These are phyloP conservation scores for Trypanosoma mega DNA, from an alignment of 208 protist species.

Conservation along the genomic window DNA sequence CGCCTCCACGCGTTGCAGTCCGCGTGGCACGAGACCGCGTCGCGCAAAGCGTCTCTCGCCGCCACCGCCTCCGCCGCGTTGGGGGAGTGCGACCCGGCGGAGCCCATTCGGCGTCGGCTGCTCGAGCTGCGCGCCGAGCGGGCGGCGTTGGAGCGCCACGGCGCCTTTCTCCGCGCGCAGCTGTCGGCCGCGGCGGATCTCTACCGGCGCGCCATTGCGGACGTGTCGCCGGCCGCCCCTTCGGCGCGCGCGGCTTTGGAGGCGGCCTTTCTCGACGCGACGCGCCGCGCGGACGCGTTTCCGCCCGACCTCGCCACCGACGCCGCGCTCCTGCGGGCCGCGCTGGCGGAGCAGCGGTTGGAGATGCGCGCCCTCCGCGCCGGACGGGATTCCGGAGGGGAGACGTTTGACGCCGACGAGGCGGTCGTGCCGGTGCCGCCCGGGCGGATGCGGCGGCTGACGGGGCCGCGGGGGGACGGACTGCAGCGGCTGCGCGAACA, in stretches of 20 bases:
- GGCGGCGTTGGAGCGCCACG: neutral
- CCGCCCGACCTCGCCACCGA: slow-evolving; percentile 11
- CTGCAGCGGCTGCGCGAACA: slow-evolving; percentile 16
- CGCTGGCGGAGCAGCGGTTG: slow-evolving; percentile 19
- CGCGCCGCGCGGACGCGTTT: slow-evolving; percentile 12
- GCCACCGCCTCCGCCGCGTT: slow-evolving; percentile 1
- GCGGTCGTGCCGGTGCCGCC: slow-evolving; percentile 6
- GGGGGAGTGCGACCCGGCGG: neutral
- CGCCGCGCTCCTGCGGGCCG: slow-evolving; percentile 9
- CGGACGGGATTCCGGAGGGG: neutral
- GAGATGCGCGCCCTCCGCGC: slow-evolving; percentile 18
- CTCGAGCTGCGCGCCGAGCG: slow-evolving; percentile 2
- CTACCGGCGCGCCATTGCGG: slow-evolving; percentile 6
- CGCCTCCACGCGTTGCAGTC: slow-evolving; percentile 5
- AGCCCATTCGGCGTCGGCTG: slow-evolving; percentile 7
- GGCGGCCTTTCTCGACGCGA: slow-evolving; percentile 4
- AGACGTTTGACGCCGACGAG: neutral
- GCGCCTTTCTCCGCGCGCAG: slow-evolving; percentile 7
- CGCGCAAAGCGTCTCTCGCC: slow-evolving; percentile 2
- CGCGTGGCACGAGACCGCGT: slow-evolving; percentile 7
- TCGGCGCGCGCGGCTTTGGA: slow-evolving; percentile 11
- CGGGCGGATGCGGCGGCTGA: slow-evolving; percentile 16
- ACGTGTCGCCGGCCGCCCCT: too few relatives aligned
- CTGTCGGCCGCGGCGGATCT: slow-evolving; percentile 4
- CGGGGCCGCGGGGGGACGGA: slow-evolving; percentile 12